phyloP scores from a whole-genome alignment of 2,329 filamentous ascomycete species.

The Arthrobotrys sphaeroides region DNA sequence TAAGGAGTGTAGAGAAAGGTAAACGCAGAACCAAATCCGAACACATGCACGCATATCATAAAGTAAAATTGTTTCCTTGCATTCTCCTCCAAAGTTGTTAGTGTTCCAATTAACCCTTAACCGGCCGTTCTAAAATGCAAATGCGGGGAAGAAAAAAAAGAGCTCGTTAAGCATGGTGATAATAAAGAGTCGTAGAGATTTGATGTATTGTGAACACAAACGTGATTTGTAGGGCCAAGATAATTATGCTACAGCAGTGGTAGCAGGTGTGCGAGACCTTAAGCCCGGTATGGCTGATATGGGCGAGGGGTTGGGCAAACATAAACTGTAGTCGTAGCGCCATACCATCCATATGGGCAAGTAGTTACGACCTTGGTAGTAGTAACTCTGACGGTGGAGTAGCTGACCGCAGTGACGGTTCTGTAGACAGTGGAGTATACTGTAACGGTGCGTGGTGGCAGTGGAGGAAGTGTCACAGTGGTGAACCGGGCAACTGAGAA shows the following conservation, averaged over 20 bases:
- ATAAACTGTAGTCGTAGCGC: conserved; percentile 23
- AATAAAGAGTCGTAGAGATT: background rate
- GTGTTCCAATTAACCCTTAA: no score
- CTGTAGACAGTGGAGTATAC: conserved; percentile 22
- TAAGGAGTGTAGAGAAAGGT: conserved; percentile 42
- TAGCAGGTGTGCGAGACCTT: background rate
- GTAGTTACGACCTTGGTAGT: conserved; percentile 25
- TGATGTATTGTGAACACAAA: background rate
- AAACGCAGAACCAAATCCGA: background rate
- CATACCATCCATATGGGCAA: conserved; percentile 29
- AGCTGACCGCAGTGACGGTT: conserved; percentile 8
- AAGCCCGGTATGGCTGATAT: conserved; percentile 31
- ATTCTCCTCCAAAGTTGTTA: background rate
- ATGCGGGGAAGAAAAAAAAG: background rate
- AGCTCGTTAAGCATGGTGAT: background rate
- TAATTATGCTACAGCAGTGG: background rate
- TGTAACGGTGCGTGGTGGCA: conserved; percentile 13
- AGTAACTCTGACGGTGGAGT: conserved; percentile 20
- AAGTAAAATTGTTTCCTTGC: background rate
- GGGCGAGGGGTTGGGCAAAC: conserved; percentile 23
- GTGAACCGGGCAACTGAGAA: conserved; percentile 9
- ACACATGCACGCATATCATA: background rate
- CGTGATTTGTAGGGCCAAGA: background rate
- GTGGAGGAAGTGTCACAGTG: conserved; percentile 8
- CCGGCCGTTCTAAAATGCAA: conserved; percentile 2